A percentile compares a stretch with the other conserved stretches of the same genome.
phyloP scores from a whole-genome alignment of 495 filamentous ascomycete species.

The Aspergillus homomorphus region DNA sequence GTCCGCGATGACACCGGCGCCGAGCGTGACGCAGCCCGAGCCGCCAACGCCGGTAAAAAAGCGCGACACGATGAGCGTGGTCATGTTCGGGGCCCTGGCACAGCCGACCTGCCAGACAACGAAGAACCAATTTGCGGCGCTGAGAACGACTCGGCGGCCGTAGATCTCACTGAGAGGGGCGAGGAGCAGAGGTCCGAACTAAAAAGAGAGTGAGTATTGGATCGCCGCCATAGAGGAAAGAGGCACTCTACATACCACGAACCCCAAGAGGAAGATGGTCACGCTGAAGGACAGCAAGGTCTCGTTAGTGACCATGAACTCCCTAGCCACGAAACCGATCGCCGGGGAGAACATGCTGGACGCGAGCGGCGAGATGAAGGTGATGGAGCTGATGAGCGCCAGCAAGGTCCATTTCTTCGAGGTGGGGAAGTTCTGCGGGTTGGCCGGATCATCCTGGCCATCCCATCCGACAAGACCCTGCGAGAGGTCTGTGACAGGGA shows the following conservation, averaged over 20 bases:
- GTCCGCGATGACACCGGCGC: conserved; percentile 58
- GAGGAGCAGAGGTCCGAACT: conserved; percentile 42
- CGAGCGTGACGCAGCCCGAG: conserved; percentile 39
- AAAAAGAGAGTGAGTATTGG: background rate
- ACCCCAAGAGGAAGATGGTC: conserved; percentile 59
- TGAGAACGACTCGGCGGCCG: conserved; percentile 38
- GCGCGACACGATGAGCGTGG: conserved; percentile 59
- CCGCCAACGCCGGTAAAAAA: conserved; percentile 64
- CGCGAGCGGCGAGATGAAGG: conserved; percentile 50
- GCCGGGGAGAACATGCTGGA: conserved; percentile 74
- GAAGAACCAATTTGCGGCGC: conserved; percentile 40
- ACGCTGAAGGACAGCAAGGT: conserved; percentile 51
- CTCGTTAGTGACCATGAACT: conserved; percentile 57
- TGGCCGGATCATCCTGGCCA: conserved; percentile 61
- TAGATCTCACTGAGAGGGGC: conserved; percentile 45
- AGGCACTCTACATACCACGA: conserved; percentile 36
- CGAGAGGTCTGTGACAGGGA: conserved; percentile 27
- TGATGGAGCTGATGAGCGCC: conserved; percentile 38
- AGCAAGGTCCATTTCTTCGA: conserved; percentile 40
- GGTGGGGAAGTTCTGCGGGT: conserved; percentile 63
- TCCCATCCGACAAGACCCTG: conserved; percentile 41
- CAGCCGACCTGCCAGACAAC: conserved; percentile 65
- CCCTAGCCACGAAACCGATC: conserved; percentile 47
- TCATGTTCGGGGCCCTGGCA: conserved; percentile 59
- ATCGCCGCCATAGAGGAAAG: background rate